Conservation (phyloP, 306 rosid species). For the Cyclanthera cordifolia region DNA sequence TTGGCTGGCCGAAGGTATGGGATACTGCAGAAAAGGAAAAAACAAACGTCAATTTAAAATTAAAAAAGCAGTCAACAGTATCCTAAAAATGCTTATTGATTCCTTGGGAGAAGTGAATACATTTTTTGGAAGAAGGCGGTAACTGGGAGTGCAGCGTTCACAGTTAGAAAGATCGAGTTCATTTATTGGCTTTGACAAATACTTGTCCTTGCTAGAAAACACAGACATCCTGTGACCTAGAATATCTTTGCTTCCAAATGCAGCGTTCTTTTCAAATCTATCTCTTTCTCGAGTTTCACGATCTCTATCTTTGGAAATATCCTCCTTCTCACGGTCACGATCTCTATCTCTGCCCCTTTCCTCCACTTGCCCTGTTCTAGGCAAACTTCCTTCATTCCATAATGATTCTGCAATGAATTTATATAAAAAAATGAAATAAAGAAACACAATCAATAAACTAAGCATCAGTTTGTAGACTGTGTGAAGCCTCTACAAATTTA, state of each 20-base stretch:
- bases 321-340: slow-evolving; percentile 66
- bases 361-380: slow-evolving; percentile 62
- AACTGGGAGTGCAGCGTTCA: slow-evolving; percentile 84
- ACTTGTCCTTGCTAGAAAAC: slow-evolving; percentile 48
- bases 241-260: slow-evolving; percentile 11
- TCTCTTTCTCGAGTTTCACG: slow-evolving; percentile 79
- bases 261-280: slow-evolving; percentile 17
- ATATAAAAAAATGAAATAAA: no score
- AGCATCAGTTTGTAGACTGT: no score
- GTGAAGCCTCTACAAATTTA: no score
- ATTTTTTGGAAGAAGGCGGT: slow-evolving; percentile 82
- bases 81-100: no score
- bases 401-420: slow-evolving; percentile 86
- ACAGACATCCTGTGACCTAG: slow-evolving; percentile 11
- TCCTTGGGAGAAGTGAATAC: no score
- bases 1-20: slow-evolving; percentile 78
- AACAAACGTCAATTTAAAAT: no score
- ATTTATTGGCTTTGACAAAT: slow-evolving; percentile 78
- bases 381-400: slow-evolving; percentile 43
- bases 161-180: slow-evolving; percentile 91
- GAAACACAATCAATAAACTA: no score
- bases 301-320: slow-evolving; percentile 38
- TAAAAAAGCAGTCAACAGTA: no score
- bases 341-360: slow-evolving; percentile 66
- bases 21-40: slow-evolving; percentile 51